These are phyloP conservation scores for Byssothecium circinans DNA, from an alignment of 2,329 filamentous ascomycete genomes.

Conservation along the genomic window DNA sequence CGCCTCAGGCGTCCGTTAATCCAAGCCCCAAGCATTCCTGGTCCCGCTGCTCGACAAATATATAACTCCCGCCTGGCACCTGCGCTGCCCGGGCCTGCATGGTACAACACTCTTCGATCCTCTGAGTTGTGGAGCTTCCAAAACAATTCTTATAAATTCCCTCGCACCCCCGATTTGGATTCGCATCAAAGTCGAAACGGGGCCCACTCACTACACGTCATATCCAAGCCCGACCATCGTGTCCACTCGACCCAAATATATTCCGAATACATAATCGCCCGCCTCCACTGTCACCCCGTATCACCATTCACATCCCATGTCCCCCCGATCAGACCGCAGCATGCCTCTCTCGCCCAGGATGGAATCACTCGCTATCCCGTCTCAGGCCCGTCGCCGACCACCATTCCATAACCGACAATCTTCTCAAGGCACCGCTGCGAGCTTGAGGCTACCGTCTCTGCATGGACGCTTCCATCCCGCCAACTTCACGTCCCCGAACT, in stretches of 20 bases:
- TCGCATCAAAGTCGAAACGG: constrained; percentile 9
- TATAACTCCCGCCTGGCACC: constrained; percentile 20
- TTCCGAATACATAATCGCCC: neutral
- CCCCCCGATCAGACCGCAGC: constrained; percentile 30
- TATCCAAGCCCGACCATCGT: constrained; percentile 28
- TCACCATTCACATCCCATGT: constrained; percentile 24
- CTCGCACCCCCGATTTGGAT: neutral
- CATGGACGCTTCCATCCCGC: constrained; percentile 58
- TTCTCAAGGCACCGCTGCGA: constrained; percentile 38
- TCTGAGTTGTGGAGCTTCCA: constrained; percentile 2
- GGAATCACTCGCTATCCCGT: constrained; percentile 41
- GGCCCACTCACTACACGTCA: constrained; percentile 31
- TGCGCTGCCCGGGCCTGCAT: constrained; percentile 20
- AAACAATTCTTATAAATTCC: neutral
- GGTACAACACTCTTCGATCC: constrained; percentile 10
- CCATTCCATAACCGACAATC: constrained; percentile 38
- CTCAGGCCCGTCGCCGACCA: constrained; percentile 34
- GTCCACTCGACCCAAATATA: constrained; percentile 22
- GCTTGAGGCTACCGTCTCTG: constrained; percentile 52
- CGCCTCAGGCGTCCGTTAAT: constrained; percentile 22
- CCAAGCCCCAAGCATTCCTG: constrained; percentile 31
- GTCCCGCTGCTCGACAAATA: constrained; percentile 34
- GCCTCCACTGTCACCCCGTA: constrained; percentile 12
- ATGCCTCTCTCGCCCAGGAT: constrained; percentile 41
- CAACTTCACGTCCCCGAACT: constrained; percentile 50